Evolutionary conservation across 1,139 yeast genomes (phyloP), one percentile per base, ranked within the genome.

Genomic region (Suzukiozyma palmioleophila): DNA sequence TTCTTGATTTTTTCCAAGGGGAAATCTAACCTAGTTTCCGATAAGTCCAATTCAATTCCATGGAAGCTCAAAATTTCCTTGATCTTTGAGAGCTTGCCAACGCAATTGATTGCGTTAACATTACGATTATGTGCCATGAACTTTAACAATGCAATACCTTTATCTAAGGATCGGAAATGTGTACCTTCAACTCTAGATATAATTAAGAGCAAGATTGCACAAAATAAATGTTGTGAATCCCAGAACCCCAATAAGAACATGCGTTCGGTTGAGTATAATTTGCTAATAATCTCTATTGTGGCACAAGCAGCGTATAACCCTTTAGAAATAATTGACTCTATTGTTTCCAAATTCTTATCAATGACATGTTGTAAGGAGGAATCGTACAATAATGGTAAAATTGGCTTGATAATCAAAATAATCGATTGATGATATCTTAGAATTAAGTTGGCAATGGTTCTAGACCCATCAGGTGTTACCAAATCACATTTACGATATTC

Each of bases 161-260:
- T 56, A 38, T 56, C 50, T 11, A 69, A 51, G 25, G 64, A 60
- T 3, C 56, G 50, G 35, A 56, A 60, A n/a, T 49, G 39, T 10
- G 51, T 47, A n/a, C 64, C 67, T 12, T 58, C 55, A n/a, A 57
- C 45, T n/a, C 60, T 56, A 1, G 70, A 62, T 56, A 75, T 65
- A 25, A 71, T 54, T 26, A 73, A 55, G 14, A 72, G 57, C 29
- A 72, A 49, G 11, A 73, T 47, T 0, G 80, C 69, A 8, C 71
- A 62, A 47, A 66, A 75, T 38, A 75, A 54, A 51, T 73, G 75
- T 48, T 75, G 76, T 28, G 74, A 64, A 51, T 76, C 80, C 75
- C 77, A 75, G 50, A 69, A 75, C 10, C 79, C 81, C 42, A 69
- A 62, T 13, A 64, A 56, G 30, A 74, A 73, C 21, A 74, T 51